These are phyloP conservation scores for Ceratocystiopsis sp. DNA, from an alignment of 2,329 filamentous ascomycete species.

Conservation along the genomic window DNA sequence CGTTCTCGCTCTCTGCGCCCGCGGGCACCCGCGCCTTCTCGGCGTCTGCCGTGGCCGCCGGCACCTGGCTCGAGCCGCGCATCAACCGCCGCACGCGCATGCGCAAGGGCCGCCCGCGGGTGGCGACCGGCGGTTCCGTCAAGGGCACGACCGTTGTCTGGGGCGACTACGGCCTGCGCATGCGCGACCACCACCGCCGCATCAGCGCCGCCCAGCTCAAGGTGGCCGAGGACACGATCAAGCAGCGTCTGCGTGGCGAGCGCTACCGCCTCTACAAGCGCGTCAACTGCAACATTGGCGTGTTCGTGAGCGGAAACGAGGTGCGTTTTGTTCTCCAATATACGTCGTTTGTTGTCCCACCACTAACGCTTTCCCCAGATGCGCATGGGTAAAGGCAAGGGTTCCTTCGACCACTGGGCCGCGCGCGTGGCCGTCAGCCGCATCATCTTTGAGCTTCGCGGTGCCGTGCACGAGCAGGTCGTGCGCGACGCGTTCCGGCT, in stretches of 20 bases:
- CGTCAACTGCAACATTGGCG: conserved; percentile 81
- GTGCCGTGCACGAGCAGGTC: conserved; percentile 85
- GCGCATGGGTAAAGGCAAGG: conserved; percentile 99
- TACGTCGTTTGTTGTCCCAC: conserved; percentile 1
- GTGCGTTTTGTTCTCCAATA: conserved; percentile 22
- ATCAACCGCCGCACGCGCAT: conserved; percentile 65
- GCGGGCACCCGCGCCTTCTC: conserved; percentile 48
- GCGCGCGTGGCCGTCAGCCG: conserved; percentile 78
- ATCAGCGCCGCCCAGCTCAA: conserved; percentile 77
- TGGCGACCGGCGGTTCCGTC: conserved; percentile 75
- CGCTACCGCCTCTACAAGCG: conserved; percentile 87
- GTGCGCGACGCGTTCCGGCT: conserved; percentile 84
- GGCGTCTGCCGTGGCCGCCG: conserved; percentile 39
- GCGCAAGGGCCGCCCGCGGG: conserved; percentile 77
- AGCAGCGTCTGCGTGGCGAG: conserved; percentile 70
- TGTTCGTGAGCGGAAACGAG: conserved; percentile 91
- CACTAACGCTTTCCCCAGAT: conserved; percentile 30
- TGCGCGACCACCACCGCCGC: conserved; percentile 83
- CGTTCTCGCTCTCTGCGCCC: conserved; percentile 12
- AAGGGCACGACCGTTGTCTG: conserved; percentile 92
- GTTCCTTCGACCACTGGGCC: conserved; percentile 93
- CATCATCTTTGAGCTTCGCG: conserved; percentile 83
- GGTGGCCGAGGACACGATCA: conserved; percentile 87
- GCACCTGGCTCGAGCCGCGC: conserved; percentile 71
- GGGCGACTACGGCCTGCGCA: conserved; percentile 89